Base-by-base conservation (phyloP, 768 basidiomycete species). In the Trametes elegans region DNA sequence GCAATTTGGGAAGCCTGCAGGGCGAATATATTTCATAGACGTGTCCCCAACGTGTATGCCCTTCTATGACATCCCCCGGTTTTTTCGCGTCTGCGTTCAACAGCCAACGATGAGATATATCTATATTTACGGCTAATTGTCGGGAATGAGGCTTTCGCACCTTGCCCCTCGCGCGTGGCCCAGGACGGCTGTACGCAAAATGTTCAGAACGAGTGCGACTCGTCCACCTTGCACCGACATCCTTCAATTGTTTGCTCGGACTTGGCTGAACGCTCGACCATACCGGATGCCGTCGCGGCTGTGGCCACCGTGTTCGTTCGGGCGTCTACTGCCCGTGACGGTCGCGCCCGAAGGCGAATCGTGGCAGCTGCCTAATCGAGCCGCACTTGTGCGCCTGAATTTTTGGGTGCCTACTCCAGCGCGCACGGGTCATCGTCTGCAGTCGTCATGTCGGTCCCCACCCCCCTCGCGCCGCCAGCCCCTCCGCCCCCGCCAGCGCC, bases 381-480 rank as follows among this genome's bases (percentile, higher is more conserved):
- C 21, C 28, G 48, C 31, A 29, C 35, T 35, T 53, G 52, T 40
- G 40, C 48, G 53, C 58, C 58, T 44, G 53, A 54, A 45, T 51
- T 59, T 59, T 59, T 55, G 49, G 58, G n/a, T 41, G 27, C 27
- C 19, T 41, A 41, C 46, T 35, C 42, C 45, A 51, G 55, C 47
- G 47, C 56, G 48, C 49, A 52, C 36, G 47, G 56, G 35, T 18
- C 41, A 32, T 46, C 18, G 45, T 58, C 51, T 51, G 32, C 51
- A 49, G 51, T 50, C 54, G 51, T 57, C 59, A 60, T 60, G 53
- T 55, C 53, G 34, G 52, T 51, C 49, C 50, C 55, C 49, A 55
- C 49, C 35, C 55, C 53, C 53, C 49, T 56, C 55, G 14, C 32
- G 48, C 27, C 31, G 21, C 40, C 38, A 40, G 48, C 47, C 36